A percentile compares a stretch with the other conserved stretches of the same genome.
phyloP scores from a whole-genome alignment of 2,329 filamentous ascomycete species.

The Hortaea sp. region DNA sequence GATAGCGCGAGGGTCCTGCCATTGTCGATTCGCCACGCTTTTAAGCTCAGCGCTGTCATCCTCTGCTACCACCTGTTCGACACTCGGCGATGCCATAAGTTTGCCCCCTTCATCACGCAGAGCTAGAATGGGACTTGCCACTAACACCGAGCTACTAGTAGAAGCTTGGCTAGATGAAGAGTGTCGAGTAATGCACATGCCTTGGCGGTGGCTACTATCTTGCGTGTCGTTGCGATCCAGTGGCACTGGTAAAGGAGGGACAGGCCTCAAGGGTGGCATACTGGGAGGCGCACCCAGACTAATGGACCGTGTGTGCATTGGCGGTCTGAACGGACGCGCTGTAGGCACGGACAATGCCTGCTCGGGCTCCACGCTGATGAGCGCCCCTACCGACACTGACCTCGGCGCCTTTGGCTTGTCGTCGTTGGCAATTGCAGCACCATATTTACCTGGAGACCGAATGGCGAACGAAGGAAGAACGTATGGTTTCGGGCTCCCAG shows the following conservation, averaged over 20 bases:
- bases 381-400: constrained; percentile 20
- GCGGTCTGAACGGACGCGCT: constrained; percentile 5
- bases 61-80: constrained; percentile 18
- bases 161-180: constrained; percentile 33
- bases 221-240: constrained; percentile 6
- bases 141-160: constrained; percentile 31
- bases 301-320: constrained; percentile 21
- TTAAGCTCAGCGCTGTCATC: constrained; percentile 23
- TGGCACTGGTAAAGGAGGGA: constrained; percentile 33
- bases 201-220: constrained; percentile 6
- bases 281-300: constrained; percentile 27
- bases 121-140: constrained; percentile 27
- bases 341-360: constrained; percentile 8
- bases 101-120: constrained; percentile 7
- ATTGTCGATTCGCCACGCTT: constrained; percentile 27
- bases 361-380: constrained; percentile 10
- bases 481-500: constrained; percentile 16
- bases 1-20: constrained; percentile 23
- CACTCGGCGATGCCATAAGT: constrained; percentile 13
- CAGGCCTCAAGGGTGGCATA: constrained; percentile 30
- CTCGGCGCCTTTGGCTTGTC: constrained; percentile 10
- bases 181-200: constrained; percentile 24
- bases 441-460: constrained; percentile 13
- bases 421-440: constrained; percentile 13
- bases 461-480: constrained; percentile 20